These are phyloP conservation scores for Pittosporum tobira DNA, from an alignment of 129 eudicot genomes.

Conservation along the genomic window DNA sequence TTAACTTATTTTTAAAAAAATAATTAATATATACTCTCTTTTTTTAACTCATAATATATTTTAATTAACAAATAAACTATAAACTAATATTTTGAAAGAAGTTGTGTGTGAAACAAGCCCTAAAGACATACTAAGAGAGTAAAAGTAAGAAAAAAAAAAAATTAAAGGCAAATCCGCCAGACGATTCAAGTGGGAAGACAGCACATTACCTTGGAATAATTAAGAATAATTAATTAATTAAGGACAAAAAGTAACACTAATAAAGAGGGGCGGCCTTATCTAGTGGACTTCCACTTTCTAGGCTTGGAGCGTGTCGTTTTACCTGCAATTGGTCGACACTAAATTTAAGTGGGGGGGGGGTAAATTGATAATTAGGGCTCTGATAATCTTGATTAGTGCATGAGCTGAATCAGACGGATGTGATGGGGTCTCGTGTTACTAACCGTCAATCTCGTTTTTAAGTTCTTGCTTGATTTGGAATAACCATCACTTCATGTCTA, in stretches of 20 bases:
- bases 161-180: slow-evolving; percentile 29
- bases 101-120: no score
- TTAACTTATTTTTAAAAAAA: no score
- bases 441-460: no score
- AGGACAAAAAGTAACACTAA: not conserved
- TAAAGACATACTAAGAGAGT: no score
- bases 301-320: slow-evolving; percentile 10
- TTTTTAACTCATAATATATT: no score
- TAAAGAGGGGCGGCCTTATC: not conserved
- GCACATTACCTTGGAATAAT: slow-evolving; percentile 19
- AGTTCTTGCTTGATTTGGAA: no score
- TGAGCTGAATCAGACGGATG: not conserved
- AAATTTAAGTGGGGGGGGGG: not conserved
- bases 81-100: no score
- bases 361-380: no score
- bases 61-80: no score
- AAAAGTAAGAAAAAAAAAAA: slow-evolving; percentile 8
- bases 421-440: not conserved
- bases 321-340: not conserved
- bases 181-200: slow-evolving; percentile 44
- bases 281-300: slow-evolving; percentile 22
- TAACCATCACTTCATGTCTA: no score
- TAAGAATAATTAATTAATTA: slow-evolving; percentile 1
- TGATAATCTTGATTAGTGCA: no score
- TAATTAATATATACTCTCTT: no score